Evolutionary conservation across 176 grass and related monocot species (phyloP), one percentile per base, ranked within the genome.

Genomic region (Urochloa ruziziensis): DNA sequence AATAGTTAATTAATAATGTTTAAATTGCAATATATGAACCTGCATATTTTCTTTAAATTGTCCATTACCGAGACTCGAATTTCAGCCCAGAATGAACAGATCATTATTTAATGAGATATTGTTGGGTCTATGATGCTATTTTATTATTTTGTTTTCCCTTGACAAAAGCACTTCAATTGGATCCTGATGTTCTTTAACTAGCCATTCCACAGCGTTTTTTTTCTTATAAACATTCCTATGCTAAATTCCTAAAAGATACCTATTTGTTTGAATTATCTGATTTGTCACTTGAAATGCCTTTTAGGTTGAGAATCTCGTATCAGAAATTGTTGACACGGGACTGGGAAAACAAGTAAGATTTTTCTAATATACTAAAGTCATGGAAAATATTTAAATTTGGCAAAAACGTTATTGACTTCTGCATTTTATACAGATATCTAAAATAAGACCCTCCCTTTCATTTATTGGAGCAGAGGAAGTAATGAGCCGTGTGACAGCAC

Each of bases 391-490:
- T 78, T 67, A 43, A 77, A 46, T 80, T 29, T 59, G 33, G 30
- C 75, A 86, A 43, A 51, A 84, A 64, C n/a, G 60, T 70, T 57
- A 4, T 80, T 74, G 37, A 86, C 12, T 35, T 71, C 43, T 85
- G 33, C 30, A 73, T 86, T 80, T 81, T 91, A 57, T 79, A 27
- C 85, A 99, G 93, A 96, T 99, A 78, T 96, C 96, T 84, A 94
- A 73, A 96, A 96, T 90, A 89, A 99, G 87, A 82, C 89, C 96
- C 19, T 78, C 87, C 40, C 93, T 99, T 87, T 99, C 80, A 62
- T 99, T 99, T 84, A 89, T 99, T 83, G 93, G 96, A 37, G 83
- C 96, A 60, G 96, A 99, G 87, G 91, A 99, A 94, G 86, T 99
- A 64, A 96, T 96, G 93, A 96, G 96, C 78, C 91, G 90, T 70